Percentiles rank a stretch among this genome's conserved stretches.
Conservation (phyloP, 2,329 filamentous ascomycete genomes). For the Trichoderma atrobrunneum region DNA sequence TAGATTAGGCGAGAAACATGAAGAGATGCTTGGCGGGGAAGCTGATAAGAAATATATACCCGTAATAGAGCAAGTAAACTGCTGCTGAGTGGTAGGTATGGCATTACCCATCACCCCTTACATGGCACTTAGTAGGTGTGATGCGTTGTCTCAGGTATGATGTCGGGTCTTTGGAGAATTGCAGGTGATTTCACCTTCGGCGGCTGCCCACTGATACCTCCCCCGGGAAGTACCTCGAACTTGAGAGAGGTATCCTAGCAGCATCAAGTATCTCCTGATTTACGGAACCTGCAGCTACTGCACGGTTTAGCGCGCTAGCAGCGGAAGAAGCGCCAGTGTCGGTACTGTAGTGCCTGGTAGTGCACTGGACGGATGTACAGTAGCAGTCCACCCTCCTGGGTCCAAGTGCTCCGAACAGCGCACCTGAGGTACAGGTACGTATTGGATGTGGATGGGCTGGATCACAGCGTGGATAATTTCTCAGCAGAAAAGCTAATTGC, state of each 20-base stretch:
- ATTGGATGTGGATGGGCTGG: neutral
- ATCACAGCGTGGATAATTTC: neutral
- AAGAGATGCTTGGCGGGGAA: neutral
- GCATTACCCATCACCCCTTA: neutral
- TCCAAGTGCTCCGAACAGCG: neutral
- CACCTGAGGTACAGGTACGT: neutral
- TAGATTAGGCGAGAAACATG: conserved; percentile 4
- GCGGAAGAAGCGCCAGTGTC: neutral
- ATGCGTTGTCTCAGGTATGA: neutral
- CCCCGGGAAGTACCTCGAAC: neutral
- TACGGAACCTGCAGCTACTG: neutral
- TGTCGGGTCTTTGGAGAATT: neutral
- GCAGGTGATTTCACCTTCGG: neutral
- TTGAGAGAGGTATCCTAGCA: neutral
- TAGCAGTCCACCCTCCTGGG: neutral
- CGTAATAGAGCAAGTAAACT: neutral
- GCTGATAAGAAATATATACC: neutral
- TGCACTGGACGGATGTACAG: neutral
- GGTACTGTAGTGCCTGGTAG: neutral
- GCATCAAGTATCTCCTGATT: neutral
- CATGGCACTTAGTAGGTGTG: neutral
- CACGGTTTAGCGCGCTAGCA: neutral
- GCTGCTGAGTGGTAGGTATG: neutral
- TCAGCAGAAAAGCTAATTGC: neutral
- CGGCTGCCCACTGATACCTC: neutral